Base-by-base conservation (phyloP, 2,329 filamentous ascomycete species). In the Fusarium chaquense region DNA sequence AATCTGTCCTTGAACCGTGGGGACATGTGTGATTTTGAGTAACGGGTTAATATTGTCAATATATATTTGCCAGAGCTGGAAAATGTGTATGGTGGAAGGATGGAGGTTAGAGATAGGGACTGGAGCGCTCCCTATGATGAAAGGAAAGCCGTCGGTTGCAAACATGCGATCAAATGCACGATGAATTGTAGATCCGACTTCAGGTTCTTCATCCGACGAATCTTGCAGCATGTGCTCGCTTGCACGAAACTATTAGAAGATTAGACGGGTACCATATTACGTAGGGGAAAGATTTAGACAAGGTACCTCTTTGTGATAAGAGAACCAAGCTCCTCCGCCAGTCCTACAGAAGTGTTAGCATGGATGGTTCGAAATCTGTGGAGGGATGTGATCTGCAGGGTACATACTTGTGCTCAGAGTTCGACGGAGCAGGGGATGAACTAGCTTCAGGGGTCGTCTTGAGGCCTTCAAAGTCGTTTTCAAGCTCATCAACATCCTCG, bases 21-120 rank as follows among this genome's bases (percentile, higher is more conserved):
- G 89, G 0, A 87, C 86, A 73, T 93, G 90, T 0, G 88, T 90
- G 58, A 92, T 82, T 73, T 91, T 92, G 47, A 91, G 81, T 8
- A 93, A 76, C 0, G 90, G 89, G 70, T 92, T 89, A 70, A 92
- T 87, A 71, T 91, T 91, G 67, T 89, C 86, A 43, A 92, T 83
- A 74, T 91, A 93, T 18, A 87, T 83, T 77, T 92, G 89, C 90
- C 90, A 93, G 20, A 90, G 81, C 69, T 87, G 84, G 62, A 90
- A 86, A 55, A 89, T 89, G 61, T 89, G 86, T 22, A 89, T 84
- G 26, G 85, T 80, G 3, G 84, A 76, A 12, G 88, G 88, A 66
- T 89, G 87, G 18, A 81, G 76, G 50, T 81, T 79, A 5, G 83
- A 83, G 50, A 87, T 79, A 49, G 79, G 80, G 20, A 78, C 75